Evolutionary conservation across 1,284 basidiomycete genomes (phyloP).

Genomic region (Bondarzewia mesenterica): DNA sequence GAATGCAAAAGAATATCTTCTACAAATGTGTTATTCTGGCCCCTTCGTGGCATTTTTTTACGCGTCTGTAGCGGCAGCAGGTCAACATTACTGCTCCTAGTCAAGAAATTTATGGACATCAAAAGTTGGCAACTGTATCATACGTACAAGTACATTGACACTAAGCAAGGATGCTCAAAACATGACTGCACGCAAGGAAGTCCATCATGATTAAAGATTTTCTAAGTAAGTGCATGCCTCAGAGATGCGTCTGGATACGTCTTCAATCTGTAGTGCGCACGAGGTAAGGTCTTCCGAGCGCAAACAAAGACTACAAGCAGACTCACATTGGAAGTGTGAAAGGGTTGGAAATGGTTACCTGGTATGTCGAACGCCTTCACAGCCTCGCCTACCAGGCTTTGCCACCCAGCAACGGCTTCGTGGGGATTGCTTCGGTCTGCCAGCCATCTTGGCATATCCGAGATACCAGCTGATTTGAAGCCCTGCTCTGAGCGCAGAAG

Average conservation of each 20-base stretch:
- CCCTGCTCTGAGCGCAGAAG: slow-evolving; percentile 37
- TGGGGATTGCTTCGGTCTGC: slow-evolving; percentile 32
- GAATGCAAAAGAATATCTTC: too few relatives aligned
- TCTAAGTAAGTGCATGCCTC: slow-evolving; percentile 22
- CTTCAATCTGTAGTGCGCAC: slow-evolving; percentile 5
- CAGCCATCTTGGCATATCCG: slow-evolving; percentile 40
- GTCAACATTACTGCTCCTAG: too few relatives aligned
- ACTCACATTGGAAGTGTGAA: slow-evolving; percentile 46
- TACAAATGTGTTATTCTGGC: too few relatives aligned
- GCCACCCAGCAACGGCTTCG: slow-evolving; percentile 38
- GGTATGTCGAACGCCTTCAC: slow-evolving; percentile 48
- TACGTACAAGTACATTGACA: too few relatives aligned
- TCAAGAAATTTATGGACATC: too few relatives aligned
- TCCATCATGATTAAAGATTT: neutral
- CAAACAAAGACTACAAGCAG: neutral
- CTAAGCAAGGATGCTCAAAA: too few relatives aligned
- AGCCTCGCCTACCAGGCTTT: slow-evolving; percentile 26
- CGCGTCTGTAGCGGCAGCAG: too few relatives aligned
- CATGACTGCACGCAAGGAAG: neutral
- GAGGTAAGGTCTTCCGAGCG: neutral
- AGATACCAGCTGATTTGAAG: slow-evolving; percentile 23
- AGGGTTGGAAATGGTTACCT: slow-evolving; percentile 59
- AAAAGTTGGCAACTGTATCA: too few relatives aligned
- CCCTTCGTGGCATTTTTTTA: too few relatives aligned
- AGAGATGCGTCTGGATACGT: slow-evolving; percentile 8